These are phyloP conservation scores for Brassica nigra DNA, from an alignment of 345 rosid species.

Conservation along the genomic window DNA sequence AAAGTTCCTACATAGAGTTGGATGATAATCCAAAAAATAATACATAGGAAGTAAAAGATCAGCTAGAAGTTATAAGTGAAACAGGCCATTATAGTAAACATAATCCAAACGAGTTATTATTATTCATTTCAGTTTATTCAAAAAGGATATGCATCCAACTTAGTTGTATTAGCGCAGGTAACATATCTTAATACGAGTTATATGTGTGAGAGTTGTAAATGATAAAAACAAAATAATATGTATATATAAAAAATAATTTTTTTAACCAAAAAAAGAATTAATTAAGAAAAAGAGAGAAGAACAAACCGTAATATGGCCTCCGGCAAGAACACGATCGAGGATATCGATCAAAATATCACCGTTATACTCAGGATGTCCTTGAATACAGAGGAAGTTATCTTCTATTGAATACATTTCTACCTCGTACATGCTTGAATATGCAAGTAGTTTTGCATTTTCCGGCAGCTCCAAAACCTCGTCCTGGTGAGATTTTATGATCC, in stretches of 20 bases:
- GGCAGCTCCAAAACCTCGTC: constrained; percentile 90
- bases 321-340: constrained; percentile 65
- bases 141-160: neutral
- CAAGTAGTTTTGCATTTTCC: constrained; percentile 61
- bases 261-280: neutral
- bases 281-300: neutral
- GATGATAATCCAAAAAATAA: too few relatives aligned
- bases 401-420: constrained; percentile 69
- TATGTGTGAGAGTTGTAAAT: neutral
- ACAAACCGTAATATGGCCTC: constrained; percentile 54
- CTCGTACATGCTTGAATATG: constrained; percentile 72
- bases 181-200: neutral
- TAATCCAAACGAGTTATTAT: neutral
- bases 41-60: too few relatives aligned
- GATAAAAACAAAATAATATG: neutral
- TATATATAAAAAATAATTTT: too few relatives aligned
- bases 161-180: neutral
- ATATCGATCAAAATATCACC: constrained; percentile 65
- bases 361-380: constrained; percentile 91
- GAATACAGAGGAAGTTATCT: constrained; percentile 69
- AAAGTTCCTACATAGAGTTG: too few relatives aligned
- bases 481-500: constrained; percentile 70
- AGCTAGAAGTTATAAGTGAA: neutral
- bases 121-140: neutral
- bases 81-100: neutral